A percentile compares a stretch with the other conserved stretches of the same genome.
phyloP scores from a whole-genome alignment of 2,329 filamentous ascomycete species.

The Chrysosporium keratinophilum region DNA sequence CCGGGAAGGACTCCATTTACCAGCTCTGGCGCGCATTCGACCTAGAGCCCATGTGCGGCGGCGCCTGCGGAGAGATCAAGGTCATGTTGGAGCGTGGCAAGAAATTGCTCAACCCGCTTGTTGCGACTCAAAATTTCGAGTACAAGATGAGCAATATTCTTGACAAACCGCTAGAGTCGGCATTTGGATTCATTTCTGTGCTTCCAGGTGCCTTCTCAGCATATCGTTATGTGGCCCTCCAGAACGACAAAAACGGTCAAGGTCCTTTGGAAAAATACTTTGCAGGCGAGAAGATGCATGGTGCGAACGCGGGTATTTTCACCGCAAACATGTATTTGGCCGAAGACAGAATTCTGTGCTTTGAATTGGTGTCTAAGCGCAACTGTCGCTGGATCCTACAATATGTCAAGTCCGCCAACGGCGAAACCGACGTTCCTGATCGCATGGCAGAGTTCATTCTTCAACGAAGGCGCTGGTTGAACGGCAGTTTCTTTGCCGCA shows the following conservation, averaged over 20 bases:
- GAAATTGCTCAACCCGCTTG: conserved; percentile 82
- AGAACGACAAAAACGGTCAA: conserved; percentile 91
- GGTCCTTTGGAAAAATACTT: conserved; percentile 96
- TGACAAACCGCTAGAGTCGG: conserved; percentile 92
- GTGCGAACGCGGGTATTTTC: conserved; percentile 86
- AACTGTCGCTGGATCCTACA: conserved; percentile 97
- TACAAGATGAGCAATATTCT: conserved; percentile 99
- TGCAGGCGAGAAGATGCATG: conserved; percentile 89
- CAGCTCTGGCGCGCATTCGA: conserved; percentile 98
- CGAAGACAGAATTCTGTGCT: conserved; percentile 43
- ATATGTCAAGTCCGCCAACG: conserved; percentile 94
- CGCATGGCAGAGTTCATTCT: conserved; percentile 89
- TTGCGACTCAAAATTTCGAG: conserved; percentile 96
- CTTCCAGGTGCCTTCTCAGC: conserved; percentile 97
- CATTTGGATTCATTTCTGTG: conserved; percentile 95
- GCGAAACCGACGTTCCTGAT: conserved; percentile 94
- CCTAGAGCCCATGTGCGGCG: conserved; percentile 91
- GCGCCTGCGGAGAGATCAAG: conserved; percentile 97
- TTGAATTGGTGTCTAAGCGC: conserved; percentile 87
- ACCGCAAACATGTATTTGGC: conserved; percentile 65
- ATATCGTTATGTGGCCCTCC: conserved; percentile 85
- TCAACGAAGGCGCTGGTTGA: conserved; percentile 92
- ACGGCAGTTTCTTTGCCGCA: conserved; percentile 95
- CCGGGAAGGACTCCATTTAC: conserved; percentile 89
- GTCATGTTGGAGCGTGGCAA: conserved; percentile 84